These are phyloP conservation scores for Lotus japonicus DNA, from an alignment of 306 rosid species.

Conservation along the genomic window DNA sequence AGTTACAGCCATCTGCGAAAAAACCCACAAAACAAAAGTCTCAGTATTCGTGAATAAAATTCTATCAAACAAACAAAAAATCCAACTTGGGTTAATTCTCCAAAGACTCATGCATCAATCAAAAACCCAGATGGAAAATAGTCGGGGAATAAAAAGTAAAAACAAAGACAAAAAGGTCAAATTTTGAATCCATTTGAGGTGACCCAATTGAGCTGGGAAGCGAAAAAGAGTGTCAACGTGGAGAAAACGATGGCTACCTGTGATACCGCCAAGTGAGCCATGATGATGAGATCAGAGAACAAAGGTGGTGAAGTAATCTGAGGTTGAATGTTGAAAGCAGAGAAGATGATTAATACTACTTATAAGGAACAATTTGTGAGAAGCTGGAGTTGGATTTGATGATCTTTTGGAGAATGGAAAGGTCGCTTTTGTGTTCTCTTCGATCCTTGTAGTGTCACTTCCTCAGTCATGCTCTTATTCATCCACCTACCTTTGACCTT, in stretches of 20 bases:
- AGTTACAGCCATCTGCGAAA: slow-evolving; percentile 32
- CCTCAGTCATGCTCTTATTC: background rate
- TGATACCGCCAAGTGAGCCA: slow-evolving; percentile 32
- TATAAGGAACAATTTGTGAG: background rate
- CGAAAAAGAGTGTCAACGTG: background rate
- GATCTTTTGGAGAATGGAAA: slow-evolving; percentile 35
- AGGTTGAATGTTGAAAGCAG: background rate
- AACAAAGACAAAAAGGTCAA: background rate
- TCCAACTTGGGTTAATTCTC: background rate
- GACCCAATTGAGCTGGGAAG: background rate
- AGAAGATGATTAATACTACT: background rate
- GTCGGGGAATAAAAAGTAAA: no score
- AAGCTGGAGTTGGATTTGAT: background rate
- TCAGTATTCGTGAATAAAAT: slow-evolving; percentile 1
- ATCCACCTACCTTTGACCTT: background rate
- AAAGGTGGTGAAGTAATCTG: background rate
- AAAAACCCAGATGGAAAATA: slow-evolving; percentile 1
- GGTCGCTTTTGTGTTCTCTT: slow-evolving; percentile 16
- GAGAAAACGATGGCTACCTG: slow-evolving; percentile 27
- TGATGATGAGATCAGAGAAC: slow-evolving; percentile 20
- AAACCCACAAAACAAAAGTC: slow-evolving; percentile 1
- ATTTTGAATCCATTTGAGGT: background rate
- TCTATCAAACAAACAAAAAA: background rate
- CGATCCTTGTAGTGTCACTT: slow-evolving; percentile 9
- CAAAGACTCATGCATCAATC: background rate